These are phyloP conservation scores for Alternaria alternata DNA, from an alignment of 2,329 filamentous ascomycete genomes.

Conservation along the genomic window DNA sequence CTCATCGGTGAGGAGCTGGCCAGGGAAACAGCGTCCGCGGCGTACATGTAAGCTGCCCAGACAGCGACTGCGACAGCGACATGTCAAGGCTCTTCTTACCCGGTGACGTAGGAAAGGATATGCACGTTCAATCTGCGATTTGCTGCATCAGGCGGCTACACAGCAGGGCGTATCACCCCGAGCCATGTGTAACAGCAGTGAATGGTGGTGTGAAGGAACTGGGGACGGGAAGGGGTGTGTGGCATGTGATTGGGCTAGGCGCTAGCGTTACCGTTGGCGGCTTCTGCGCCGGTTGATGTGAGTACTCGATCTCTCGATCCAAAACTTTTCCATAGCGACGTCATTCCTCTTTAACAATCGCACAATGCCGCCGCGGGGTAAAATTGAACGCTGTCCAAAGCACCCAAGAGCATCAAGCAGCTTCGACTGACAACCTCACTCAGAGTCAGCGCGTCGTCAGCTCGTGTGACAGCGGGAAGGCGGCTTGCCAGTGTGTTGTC, in stretches of 20 bases:
- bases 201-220: conserved; percentile 21
- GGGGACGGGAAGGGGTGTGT: conserved; percentile 10
- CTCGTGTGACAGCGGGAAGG: conserved; percentile 20
- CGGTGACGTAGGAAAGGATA: conserved; percentile 6
- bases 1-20: neutral
- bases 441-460: conserved; percentile 6
- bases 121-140: neutral
- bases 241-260: conserved; percentile 22
- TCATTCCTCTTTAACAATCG: conserved; percentile 12
- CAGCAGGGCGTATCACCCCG: conserved; percentile 20
- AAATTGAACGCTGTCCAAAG: neutral
- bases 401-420: neutral
- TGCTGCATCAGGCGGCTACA: conserved; percentile 5
- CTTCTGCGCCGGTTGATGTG: conserved; percentile 14
- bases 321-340: conserved; percentile 15
- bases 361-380: conserved; percentile 8
- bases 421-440: neutral
- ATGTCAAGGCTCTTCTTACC: neutral
- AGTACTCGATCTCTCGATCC: conserved; percentile 31
- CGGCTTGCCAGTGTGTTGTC: conserved; percentile 20
- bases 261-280: conserved; percentile 20
- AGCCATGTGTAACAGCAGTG: conserved; percentile 22
- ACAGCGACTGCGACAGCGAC: neutral
- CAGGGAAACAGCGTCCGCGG: neutral
- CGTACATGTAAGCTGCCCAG: neutral